Conservation (phyloP, 345 rosid species). For the Heritiera fomes region DNA sequence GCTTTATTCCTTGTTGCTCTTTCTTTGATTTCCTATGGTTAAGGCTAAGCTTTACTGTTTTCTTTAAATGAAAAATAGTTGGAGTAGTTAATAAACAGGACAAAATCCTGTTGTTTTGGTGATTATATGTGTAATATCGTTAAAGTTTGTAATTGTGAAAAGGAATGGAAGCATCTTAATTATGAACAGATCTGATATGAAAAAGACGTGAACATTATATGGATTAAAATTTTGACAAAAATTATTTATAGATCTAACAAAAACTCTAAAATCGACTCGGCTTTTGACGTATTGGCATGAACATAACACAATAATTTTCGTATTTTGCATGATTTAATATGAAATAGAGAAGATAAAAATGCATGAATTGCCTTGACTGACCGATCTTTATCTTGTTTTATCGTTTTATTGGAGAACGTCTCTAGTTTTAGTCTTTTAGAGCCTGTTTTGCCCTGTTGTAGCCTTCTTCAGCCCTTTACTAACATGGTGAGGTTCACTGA, state of each 20-base stretch:
- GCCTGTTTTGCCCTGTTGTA: neutral
- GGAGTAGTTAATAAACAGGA: constrained; percentile 10
- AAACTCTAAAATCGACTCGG: too few relatives aligned
- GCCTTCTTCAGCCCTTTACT: neutral
- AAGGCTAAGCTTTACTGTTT: neutral
- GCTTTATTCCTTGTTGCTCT: neutral
- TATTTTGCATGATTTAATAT: too few relatives aligned
- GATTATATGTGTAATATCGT: neutral
- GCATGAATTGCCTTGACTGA: too few relatives aligned
- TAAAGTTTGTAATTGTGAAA: constrained; percentile 2
- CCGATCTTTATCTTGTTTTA: neutral
- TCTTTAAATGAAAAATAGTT: neutral
- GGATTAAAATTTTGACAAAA: too few relatives aligned
- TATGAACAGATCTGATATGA: too few relatives aligned
- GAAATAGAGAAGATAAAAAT: too few relatives aligned
- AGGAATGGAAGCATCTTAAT: neutral
- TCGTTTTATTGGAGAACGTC: neutral
- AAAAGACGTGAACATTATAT: too few relatives aligned
- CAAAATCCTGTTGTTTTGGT: neutral
- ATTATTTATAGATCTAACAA: too few relatives aligned
- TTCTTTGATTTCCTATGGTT: neutral
- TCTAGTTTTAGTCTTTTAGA: neutral
- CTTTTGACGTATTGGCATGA: too few relatives aligned
- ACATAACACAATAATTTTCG: too few relatives aligned
- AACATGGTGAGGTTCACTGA: too few relatives aligned